Percentiles rank a stretch among this genome's conserved stretches.
Evolutionary conservation across 1,284 basidiomycete species (phyloP).

Genomic region (Trichosporon asahii): DNA sequence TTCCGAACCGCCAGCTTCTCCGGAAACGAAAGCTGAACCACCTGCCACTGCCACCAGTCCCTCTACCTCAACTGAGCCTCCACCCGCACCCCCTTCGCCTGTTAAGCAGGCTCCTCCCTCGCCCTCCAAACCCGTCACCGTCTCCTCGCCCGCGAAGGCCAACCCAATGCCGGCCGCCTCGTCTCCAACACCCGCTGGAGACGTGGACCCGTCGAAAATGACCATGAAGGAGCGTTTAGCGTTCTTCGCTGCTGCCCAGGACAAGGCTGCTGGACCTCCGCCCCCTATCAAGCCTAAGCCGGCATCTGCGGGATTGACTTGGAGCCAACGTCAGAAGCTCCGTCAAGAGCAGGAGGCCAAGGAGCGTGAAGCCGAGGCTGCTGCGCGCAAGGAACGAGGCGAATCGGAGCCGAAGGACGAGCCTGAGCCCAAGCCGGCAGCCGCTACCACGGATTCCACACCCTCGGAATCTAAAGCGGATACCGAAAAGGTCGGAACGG

Average conservation of each 20-base stretch:
- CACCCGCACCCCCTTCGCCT: background rate
- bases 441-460: conserved; percentile 13
- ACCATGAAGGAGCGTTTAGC: conserved; percentile 53
- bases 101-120: background rate
- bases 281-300: conserved; percentile 65
- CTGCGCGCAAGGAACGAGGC: conserved; percentile 17
- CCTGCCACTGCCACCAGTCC: background rate
- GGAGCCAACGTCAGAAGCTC: conserved; percentile 51
- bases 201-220: conserved; percentile 32
- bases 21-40: background rate
- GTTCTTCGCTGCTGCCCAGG: conserved; percentile 48
- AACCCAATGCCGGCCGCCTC: background rate
- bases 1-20: background rate
- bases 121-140: conserved; percentile 1
- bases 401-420: conserved; percentile 10
- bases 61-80: background rate
- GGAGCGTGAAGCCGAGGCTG: conserved; percentile 32
- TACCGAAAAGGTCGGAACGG: conserved; percentile 27
- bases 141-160: background rate
- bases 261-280: conserved; percentile 53
- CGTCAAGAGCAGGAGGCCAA: conserved; percentile 50
- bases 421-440: background rate
- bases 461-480: conserved; percentile 8
- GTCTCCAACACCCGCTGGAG: conserved; percentile 12
- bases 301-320: conserved; percentile 55